Base-by-base conservation (phyloP, 805 yeast species). In the Hanseniaspora osmophila region DNA sequence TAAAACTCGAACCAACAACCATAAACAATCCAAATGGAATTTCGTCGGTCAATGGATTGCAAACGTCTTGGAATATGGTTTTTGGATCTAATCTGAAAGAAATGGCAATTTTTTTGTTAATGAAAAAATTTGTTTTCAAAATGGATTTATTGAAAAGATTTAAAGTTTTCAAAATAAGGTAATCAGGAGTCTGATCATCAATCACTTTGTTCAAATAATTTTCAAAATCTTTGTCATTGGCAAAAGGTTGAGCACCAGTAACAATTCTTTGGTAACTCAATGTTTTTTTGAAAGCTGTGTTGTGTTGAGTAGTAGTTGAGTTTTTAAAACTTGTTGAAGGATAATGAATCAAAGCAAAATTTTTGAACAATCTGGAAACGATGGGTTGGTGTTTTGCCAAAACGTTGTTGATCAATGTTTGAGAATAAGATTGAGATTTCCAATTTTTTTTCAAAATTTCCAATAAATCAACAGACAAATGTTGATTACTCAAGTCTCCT, bases 1-100 rank as follows among this genome's bases (percentile, higher is more conserved):
- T 77, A 67, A 90, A 90, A 60, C 92, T 96, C 51, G 87, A 84
- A 51, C 98, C 98, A 51, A 92, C 95, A 48, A 88, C 83, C 54
- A 90, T 79, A 68, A 90, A 90, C 81, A 90, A 84, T 52, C 97
- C 98, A 59, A 70, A 92, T 46, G 96, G 94, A 40, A 81, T 82
- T 68, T 90, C 98, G 22, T 44, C 45, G 41, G 43, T 41, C 13
- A 46, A 42, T 30, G 40, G 40, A 35, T 16, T 35, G 15, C 45
- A 42, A 30, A 77, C 65, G 46, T 63, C 62, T 41, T 97, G 96
- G 64, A 90, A 73, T 33, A 62, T 60, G 67, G 88, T 83, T 15
- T 78, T 66, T 33, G 98, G 95, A 58, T 86, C 74, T 57, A 92
- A 73, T 65, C 96, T 78, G 72, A 90, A 90, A 3, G 96, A 84